Evolutionary conservation across 257 asterid species (phyloP).

Genomic region (Osmanthus fragrans): DNA sequence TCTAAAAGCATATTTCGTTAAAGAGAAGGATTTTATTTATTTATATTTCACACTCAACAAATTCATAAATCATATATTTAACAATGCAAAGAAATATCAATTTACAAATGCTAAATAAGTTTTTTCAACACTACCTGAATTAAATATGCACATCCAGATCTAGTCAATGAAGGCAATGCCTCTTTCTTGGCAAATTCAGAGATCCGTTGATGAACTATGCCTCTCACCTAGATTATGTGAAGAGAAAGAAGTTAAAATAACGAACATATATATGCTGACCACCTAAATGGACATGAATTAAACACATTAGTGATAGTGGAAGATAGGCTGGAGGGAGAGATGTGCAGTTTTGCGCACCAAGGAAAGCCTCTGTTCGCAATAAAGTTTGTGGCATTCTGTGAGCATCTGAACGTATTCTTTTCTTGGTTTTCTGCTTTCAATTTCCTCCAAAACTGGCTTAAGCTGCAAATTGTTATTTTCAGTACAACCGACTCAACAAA

Average conservation of each 20-base stretch:
- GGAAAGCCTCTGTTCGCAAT: slow-evolving; percentile 94
- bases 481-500: slow-evolving; percentile 21
- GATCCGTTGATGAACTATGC: slow-evolving; percentile 85
- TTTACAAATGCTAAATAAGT: slow-evolving; percentile 1
- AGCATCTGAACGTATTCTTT: slow-evolving; percentile 92
- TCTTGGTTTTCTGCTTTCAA: slow-evolving; percentile 91
- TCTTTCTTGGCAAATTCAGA: slow-evolving; percentile 90
- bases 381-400: slow-evolving; percentile 91
- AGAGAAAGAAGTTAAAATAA: neutral
- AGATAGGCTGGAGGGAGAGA: slow-evolving; percentile 5
- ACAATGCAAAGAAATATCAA: slow-evolving; percentile 3
- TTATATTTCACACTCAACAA: neutral
- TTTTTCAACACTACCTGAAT: slow-evolving; percentile 72
- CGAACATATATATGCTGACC: neutral
- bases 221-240: slow-evolving; percentile 59
- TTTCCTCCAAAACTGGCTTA: slow-evolving; percentile 86
- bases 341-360: slow-evolving; percentile 56
- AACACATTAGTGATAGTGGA: neutral
- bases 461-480: slow-evolving; percentile 60
- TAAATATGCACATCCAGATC: slow-evolving; percentile 98
- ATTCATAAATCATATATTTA: neutral
- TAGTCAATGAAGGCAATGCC: slow-evolving; percentile 80
- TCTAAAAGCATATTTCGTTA: neutral
- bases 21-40: neutral
- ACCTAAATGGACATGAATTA: neutral